Evolutionary conservation across 352 stramenopile species (phyloP), one percentile per base, ranked within the genome.

Genomic region (Achlya hypogyna): DNA sequence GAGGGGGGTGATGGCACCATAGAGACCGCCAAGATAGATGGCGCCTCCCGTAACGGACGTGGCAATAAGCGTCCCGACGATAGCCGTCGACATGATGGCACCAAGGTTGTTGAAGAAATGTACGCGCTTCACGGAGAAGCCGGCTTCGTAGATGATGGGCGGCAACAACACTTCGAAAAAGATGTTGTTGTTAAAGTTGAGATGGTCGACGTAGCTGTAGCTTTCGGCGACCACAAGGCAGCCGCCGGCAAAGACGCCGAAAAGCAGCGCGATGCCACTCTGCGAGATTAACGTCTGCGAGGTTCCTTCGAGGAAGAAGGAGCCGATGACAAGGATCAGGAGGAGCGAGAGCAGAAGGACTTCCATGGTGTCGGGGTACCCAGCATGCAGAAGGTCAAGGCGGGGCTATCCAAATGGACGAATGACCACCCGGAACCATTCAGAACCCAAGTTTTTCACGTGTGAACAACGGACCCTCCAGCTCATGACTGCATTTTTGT

Each of bases 101-200:
- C 81, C 83, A 62, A 93, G 90, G 72, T 91, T 93, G 58, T 81
- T 77, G 70, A 93, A 93, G 71, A 93, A 93, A 28, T 83, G 81
- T 35, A 84, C 76, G 53, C 82, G 77, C 75, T 93, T 93, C 72
- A 91, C 84, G 34, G 85, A 91, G 72, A 93, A 93, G 38, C 85
- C 85, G 40, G 78, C 82, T 71, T 93, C 83, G 73, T 92, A 93
- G 73, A 93, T 93, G 71, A 93, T 93, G 25, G 85, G 85, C 31
- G 85, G 85, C 68, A 93, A 71, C 63, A 93, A 67, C 29, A 93
- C 84, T 73, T 93, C 81, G 59, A 93, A 93, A 74, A 93, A 93
- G 60, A 93, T 78, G 62, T 82, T 88, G 75, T 91, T 94, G 73
- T 88, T 82, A 58, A 94, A 75, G 72, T 92, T 92, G 71, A 94